Base-by-base conservation (phyloP, 2,329 filamentous ascomycete species). In the Zalaria obscura region DNA sequence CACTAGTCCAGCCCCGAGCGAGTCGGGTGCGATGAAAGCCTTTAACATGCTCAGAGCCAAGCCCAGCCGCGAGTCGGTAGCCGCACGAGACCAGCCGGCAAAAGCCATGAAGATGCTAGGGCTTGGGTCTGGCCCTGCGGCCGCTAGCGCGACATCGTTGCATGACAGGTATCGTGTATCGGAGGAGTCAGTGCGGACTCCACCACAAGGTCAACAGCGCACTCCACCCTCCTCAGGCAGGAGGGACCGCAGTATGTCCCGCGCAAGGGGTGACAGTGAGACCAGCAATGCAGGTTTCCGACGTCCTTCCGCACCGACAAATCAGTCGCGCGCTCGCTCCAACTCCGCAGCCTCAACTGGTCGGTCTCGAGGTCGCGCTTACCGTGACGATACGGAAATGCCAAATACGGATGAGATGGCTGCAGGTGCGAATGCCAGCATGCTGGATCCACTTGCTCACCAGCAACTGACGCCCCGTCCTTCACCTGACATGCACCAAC, bases 51-150 rank as follows among this genome's bases (percentile, higher is more conserved):
- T 86, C 40, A 73, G 75, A 46, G 61, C 72, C 25, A 84, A 82
- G 59, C 72, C 77, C 3, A 87, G 82, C 55, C 69, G 72, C 18
- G 76, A 80, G 9, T 82, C 80, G 3, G 62, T 86, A 26, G 65
- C 69, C 26, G 35, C 58, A 62, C 11, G 68, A 73, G 7, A 50
- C 53, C 5, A 61, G 60, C 5, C 69, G 63, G 44, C 68, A 2
- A 83, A 78, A 53, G 64, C 72, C 0, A 70, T 73, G 56, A 81
- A 77, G 58, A 72, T 78, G 55, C 67, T 79, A 7, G 76, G 76
- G 3, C 58, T 80, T 8, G 50, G 49, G 31, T 36, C 29, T n/a
- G n/a, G 29, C 29, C 29, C 29, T 32, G 29, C n/a, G 29, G 29
- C 7, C n/a, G 7, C 29, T n/a, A 32, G 29, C 29, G n/a, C 29